Evolutionary conservation across 352 stramenopile species (phyloP).

Genomic region (Pseudoperonospora humuli): DNA sequence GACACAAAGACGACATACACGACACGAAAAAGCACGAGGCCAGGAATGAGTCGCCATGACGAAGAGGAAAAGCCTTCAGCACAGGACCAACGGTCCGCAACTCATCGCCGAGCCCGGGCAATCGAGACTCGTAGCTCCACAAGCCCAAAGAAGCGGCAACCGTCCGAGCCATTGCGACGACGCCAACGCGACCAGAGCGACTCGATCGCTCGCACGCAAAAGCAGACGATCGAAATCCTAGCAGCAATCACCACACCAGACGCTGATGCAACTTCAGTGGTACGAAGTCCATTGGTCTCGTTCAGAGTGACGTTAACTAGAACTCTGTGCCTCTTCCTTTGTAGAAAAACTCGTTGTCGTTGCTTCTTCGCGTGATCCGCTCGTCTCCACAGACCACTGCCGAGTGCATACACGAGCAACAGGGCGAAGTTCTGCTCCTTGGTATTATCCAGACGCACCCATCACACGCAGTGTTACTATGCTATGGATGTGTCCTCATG

Average conservation of each 20-base stretch:
- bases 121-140: slow-evolving; percentile 1
- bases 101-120: slow-evolving; percentile 12
- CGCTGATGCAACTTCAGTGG: slow-evolving; percentile 38
- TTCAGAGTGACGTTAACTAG: too few species aligned
- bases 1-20: not conserved
- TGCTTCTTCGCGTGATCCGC: slow-evolving; percentile 52
- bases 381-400: slow-evolving; percentile 56
- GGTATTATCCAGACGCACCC: slow-evolving; percentile 48
- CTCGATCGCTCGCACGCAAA: slow-evolving; percentile 40
- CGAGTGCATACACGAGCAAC: slow-evolving; percentile 53
- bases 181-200: slow-evolving; percentile 48
- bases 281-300: slow-evolving; percentile 15
- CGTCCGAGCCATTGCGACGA: slow-evolving; percentile 11
- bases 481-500: slow-evolving; percentile 68
- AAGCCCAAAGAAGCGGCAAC: slow-evolving; percentile 7
- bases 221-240: slow-evolving; percentile 43
- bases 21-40: slow-evolving; percentile 4
- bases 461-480: slow-evolving; percentile 60
- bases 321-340: too few species aligned
- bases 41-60: slow-evolving; percentile 3
- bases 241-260: slow-evolving; percentile 30
- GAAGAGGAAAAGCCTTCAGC: slow-evolving; percentile 4
- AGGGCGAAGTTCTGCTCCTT: slow-evolving; percentile 47
- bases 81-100: not conserved
- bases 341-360: slow-evolving; percentile 64